Percentiles rank a stretch among this genome's conserved stretches.
phyloP scores from a whole-genome alignment of 495 filamentous ascomycete genomes.

The Immersiella caudata region DNA sequence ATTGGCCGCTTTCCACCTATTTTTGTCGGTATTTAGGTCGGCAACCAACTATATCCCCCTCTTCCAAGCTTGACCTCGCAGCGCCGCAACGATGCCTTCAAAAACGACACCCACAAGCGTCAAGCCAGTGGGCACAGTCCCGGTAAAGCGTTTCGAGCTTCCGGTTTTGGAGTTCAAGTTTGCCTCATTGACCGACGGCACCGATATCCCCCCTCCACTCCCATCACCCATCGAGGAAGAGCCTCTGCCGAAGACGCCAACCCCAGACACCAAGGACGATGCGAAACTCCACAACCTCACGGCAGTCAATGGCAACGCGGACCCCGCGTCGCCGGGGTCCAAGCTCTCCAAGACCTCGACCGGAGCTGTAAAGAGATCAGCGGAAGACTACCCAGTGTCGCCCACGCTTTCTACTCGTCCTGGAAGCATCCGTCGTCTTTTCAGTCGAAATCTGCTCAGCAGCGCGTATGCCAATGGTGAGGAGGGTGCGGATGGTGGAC shows the following conservation, averaged over 20 bases:
- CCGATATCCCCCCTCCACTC: slow-evolving; percentile 57
- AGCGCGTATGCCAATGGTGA: slow-evolving; percentile 47
- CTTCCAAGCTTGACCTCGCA: neutral
- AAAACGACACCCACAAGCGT: slow-evolving; percentile 25
- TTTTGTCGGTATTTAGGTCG: neutral
- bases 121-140: slow-evolving; percentile 23
- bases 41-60: neutral
- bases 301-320: slow-evolving; percentile 37
- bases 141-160: slow-evolving; percentile 55
- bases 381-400: slow-evolving; percentile 49
- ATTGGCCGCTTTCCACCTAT: neutral
- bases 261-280: slow-evolving; percentile 27
- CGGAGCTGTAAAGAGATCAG: slow-evolving; percentile 43
- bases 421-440: slow-evolving; percentile 50
- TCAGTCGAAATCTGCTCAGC: slow-evolving; percentile 50
- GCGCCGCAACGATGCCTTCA: slow-evolving; percentile 31
- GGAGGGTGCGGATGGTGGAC: slow-evolving; percentile 27
- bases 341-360: slow-evolving; percentile 33
- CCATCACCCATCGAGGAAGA: slow-evolving; percentile 54
- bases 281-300: slow-evolving; percentile 6
- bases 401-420: slow-evolving; percentile 47
- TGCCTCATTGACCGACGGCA: slow-evolving; percentile 58
- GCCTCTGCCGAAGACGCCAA: slow-evolving; percentile 40
- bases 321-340: slow-evolving; percentile 38
- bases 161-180: slow-evolving; percentile 55